Evolutionary conservation across 495 filamentous ascomycete species (phyloP).

Genomic region (Letharia lupina): DNA sequence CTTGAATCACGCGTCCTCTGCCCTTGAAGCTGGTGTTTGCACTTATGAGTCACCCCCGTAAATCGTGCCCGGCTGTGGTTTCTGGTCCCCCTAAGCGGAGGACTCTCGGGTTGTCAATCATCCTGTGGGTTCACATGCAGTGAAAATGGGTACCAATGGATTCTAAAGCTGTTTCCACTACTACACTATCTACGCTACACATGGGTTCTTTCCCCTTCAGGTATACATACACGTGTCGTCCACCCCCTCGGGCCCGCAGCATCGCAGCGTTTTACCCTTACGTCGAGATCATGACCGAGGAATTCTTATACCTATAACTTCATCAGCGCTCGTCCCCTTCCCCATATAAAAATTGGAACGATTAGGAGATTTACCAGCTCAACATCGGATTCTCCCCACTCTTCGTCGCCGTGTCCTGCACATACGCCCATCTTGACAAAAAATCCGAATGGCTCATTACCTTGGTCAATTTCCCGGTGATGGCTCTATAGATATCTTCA

Average conservation of each 20-base stretch:
- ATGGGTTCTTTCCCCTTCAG: neutral
- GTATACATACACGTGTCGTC: neutral
- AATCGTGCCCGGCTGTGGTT: neutral
- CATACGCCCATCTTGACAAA: constrained; percentile 74
- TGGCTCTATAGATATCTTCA: constrained; percentile 80
- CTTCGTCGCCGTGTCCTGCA: constrained; percentile 78
- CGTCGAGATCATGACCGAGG: constrained; percentile 19
- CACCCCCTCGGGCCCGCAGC: neutral
- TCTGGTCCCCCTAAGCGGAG: neutral
- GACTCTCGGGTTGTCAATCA: neutral
- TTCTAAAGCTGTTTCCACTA: neutral
- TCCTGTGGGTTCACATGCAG: neutral
- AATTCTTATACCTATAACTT: constrained; percentile 35
- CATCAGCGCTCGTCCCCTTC: constrained; percentile 83
- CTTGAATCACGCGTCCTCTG: too few species aligned
- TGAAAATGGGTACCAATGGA: neutral
- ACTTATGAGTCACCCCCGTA: neutral
- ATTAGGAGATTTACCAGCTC: constrained; percentile 57
- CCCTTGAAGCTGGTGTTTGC: neutral
- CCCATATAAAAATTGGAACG: neutral
- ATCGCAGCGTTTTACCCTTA: neutral
- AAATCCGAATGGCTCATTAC: constrained; percentile 87
- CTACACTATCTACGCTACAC: neutral
- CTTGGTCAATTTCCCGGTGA: constrained; percentile 83
- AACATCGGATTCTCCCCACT: constrained; percentile 91